A percentile compares a stretch with the other conserved stretches of the same genome.
phyloP scores from a whole-genome alignment of 225 moss, liverwort and hornwort species.

The Marchantia polymorpha region DNA sequence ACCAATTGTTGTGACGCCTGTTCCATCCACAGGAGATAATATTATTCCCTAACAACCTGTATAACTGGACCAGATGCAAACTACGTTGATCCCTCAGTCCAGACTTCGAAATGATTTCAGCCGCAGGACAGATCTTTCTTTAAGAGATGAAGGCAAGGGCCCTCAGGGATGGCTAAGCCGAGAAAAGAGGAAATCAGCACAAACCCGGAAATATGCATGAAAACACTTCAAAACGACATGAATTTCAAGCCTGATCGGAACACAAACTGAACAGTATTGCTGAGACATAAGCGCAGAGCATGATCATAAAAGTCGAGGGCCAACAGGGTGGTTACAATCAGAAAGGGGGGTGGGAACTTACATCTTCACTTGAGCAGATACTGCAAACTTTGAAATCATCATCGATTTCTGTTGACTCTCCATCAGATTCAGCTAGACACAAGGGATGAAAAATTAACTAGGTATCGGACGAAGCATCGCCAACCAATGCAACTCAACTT shows the following conservation, averaged over 20 bases:
- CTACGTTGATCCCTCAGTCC: neutral
- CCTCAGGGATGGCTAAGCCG: neutral
- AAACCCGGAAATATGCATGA: neutral
- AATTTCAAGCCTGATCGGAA: neutral
- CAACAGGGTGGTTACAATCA: too few species aligned
- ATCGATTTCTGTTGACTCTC: slow-evolving; percentile 63
- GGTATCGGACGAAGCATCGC: too few species aligned
- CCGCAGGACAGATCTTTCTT: neutral
- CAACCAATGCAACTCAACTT: too few species aligned
- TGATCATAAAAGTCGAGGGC: neutral
- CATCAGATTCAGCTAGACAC: slow-evolving; percentile 73
- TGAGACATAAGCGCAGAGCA: neutral
- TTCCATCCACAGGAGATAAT: slow-evolving; percentile 4
- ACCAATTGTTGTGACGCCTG: slow-evolving; percentile 52
- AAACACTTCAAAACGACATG: neutral
- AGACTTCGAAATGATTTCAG: neutral
- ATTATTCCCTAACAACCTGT: neutral
- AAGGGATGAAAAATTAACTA: neutral
- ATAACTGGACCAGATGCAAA: neutral
- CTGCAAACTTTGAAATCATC: slow-evolving; percentile 55
- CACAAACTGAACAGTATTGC: too few species aligned
- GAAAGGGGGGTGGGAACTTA: slow-evolving; percentile 18
- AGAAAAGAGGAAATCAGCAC: neutral
- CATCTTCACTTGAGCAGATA: slow-evolving; percentile 61
- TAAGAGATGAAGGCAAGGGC: neutral